Evolutionary conservation across 768 basidiomycete genomes (phyloP), one percentile per base, ranked within the genome.

Genomic region (Mrakia frigida): DNA sequence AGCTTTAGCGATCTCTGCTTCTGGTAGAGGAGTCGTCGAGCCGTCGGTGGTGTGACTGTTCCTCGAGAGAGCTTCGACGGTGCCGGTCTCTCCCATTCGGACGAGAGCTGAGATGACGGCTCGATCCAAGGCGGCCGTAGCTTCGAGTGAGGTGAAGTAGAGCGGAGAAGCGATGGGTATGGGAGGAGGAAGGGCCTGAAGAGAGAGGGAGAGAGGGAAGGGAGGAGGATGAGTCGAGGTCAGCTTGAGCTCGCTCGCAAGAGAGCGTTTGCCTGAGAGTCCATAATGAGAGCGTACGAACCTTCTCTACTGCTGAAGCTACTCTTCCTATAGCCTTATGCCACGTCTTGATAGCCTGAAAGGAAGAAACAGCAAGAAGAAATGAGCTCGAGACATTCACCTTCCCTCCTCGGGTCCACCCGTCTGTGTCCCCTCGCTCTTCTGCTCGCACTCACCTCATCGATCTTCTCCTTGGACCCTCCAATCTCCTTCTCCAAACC

Each of bases 241-340:
- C 21, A 68, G 25, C 63, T 37, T 18, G 39, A 41, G 65, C 37
- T 39, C 33, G 2, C 60, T 1, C n/a, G n/a, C n/a, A n/a, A n/a
- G n/a, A n/a, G n/a, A n/a, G n/a, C n/a, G n/a, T n/a, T n/a, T n/a
- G n/a, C n/a, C n/a, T n/a, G n/a, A n/a, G n/a, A n/a, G n/a, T n/a
- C n/a, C n/a, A n/a, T n/a, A n/a, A n/a, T n/a, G n/a, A n/a, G n/a
- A n/a, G n/a, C n/a, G n/a, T 9, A 77, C 86, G 60, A 74, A 92
- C 96, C 90, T 97, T 98, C 81, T 98, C 96, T 82, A 98, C 83
- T 0, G 89, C 87, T 84, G 94, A 98, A 39, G 92, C 93, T 52
- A 95, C 86, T 79, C 88, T 88, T 37, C 89, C 88, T 13, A 97
- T 84, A 3, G 90, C 89, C 28, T 87, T 88, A 80, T 95, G 92